Evolutionary conservation across 139 green algal genomes (phyloP), one percentile per base, ranked within the genome.

Genomic region (Micractinium conductrix): DNA sequence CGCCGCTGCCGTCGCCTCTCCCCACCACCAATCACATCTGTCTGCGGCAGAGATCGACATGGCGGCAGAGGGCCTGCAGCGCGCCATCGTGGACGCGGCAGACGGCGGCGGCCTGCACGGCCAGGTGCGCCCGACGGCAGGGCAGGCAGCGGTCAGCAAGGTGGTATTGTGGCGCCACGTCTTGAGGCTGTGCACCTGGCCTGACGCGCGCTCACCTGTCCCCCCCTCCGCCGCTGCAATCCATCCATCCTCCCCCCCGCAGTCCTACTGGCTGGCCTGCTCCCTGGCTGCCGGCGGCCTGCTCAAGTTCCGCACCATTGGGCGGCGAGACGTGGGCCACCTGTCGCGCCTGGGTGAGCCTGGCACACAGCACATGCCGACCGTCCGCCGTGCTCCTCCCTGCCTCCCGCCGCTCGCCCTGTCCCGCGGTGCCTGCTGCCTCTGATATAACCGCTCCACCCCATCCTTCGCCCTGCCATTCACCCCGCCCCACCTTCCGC

Each of bases 211-310:
- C n/a, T n/a, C n/a, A n/a, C n/a, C n/a, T n/a, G n/a, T n/a, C n/a
- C n/a, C n/a, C n/a, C n/a, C n/a, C n/a, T n/a, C n/a, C n/a, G n/a
- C n/a, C n/a, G n/a, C n/a, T n/a, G n/a, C n/a, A n/a, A n/a, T n/a
- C n/a, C n/a, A n/a, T n/a, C n/a, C n/a, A n/a, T n/a, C 9, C n/a
- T 72, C 12, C 2, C 33, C 0, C 35, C 81, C 67, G 38, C 87
- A 92, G 81, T 79, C 84, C 74, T 93, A 93, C 82, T 91, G 87
- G 88, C 81, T 93, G 38, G 81, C 84, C 43, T 78, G 86, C 44
- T 89, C 90, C 9, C 87, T 93, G 35, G 86, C 86, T 1, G 53
- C 87, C 0, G 88, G 90, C 62, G 88, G 81, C 37, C 87, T 93
- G 78, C 81, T 93, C 33, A 91, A 90, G 81, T 82, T 88, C 22